Evolutionary conservation across 441 rosid genomes (phyloP).

Genomic region (Mallotus repandus): DNA sequence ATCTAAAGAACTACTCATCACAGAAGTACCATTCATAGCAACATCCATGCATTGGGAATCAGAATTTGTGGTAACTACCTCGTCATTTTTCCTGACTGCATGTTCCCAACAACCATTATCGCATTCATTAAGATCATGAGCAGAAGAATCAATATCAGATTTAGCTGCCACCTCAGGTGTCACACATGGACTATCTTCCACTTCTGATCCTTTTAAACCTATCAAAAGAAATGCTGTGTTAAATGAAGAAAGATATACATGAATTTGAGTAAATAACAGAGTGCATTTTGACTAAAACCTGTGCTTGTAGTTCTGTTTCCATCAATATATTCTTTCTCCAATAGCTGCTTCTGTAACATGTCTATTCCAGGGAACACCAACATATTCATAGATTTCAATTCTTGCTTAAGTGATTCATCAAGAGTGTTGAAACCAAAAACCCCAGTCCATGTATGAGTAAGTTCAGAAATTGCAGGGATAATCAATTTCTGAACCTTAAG

Average conservation of each 20-base stretch:
- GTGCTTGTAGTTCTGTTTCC: slow-evolving; percentile 26
- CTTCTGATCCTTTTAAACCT: slow-evolving; percentile 33
- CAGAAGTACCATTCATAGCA: slow-evolving; percentile 31
- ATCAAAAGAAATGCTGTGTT: slow-evolving; percentile 1
- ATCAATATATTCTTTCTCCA: slow-evolving; percentile 36
- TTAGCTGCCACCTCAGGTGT: slow-evolving; percentile 33
- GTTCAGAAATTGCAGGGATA: slow-evolving; percentile 93
- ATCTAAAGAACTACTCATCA: slow-evolving; percentile 30
- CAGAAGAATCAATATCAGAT: slow-evolving; percentile 39
- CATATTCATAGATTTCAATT: slow-evolving; percentile 74
- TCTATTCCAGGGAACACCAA: slow-evolving; percentile 92
- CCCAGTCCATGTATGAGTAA: slow-evolving; percentile 83
- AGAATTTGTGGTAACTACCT: slow-evolving; percentile 28
- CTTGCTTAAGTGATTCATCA: slow-evolving; percentile 55
- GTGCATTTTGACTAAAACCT: slow-evolving; percentile 31
- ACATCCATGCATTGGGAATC: slow-evolving; percentile 29
- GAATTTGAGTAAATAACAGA: neutral
- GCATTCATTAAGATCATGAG: slow-evolving; percentile 29
- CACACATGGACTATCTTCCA: slow-evolving; percentile 19
- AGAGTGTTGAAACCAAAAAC: slow-evolving; percentile 78
- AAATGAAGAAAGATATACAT: slow-evolving; percentile 12
- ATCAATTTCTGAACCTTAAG: slow-evolving; percentile 80
- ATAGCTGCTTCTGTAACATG: slow-evolving; percentile 77
- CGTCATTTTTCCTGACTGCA: slow-evolving; percentile 24
- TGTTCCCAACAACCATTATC: slow-evolving; percentile 32